A percentile compares a stretch with the other conserved stretches of the same genome.
These are phyloP conservation scores for Dendrocalamus sinicus DNA, from an alignment of 176 grass and related monocot species.

Conservation along the genomic window DNA sequence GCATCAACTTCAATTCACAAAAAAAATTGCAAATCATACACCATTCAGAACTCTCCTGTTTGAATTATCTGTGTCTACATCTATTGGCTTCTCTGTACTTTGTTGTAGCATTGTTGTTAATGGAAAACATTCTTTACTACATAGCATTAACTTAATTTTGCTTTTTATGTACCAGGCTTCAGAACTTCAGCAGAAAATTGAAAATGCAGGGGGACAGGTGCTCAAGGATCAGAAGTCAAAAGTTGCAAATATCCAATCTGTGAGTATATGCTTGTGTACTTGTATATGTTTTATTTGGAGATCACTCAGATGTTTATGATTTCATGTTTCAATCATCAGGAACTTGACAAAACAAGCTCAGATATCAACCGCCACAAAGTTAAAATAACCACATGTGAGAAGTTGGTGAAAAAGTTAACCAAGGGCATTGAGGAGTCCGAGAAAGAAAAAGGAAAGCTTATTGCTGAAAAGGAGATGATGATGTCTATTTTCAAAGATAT, in stretches of 20 bases:
- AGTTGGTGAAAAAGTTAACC: constrained; percentile 72
- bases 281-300: not conserved
- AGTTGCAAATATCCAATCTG: constrained; percentile 81
- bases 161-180: constrained; percentile 61
- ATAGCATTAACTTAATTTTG: not conserved
- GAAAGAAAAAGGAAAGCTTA: constrained; percentile 68
- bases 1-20: not conserved
- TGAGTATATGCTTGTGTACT: constrained; percentile 47
- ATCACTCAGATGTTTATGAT: constrained; percentile 1
- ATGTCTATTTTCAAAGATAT: constrained; percentile 69
- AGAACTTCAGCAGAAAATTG: constrained; percentile 93
- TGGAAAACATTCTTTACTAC: constrained; percentile 1
- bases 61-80: constrained; percentile 12
- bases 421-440: constrained; percentile 72
- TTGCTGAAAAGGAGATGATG: constrained; percentile 65
- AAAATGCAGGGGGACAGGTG: constrained; percentile 83
- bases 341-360: constrained; percentile 91
- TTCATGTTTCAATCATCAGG: constrained; percentile 46
- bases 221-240: constrained; percentile 94
- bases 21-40: constrained; percentile 21
- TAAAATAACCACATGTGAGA: constrained; percentile 75
- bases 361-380: constrained; percentile 92
- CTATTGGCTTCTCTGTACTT: constrained; percentile 22
- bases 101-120: constrained; percentile 3
- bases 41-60: not conserved